Evolutionary conservation across 2,329 filamentous ascomycete genomes (phyloP).

Genomic region (Ophiognomonia clavigignenti-juglandacearum): DNA sequence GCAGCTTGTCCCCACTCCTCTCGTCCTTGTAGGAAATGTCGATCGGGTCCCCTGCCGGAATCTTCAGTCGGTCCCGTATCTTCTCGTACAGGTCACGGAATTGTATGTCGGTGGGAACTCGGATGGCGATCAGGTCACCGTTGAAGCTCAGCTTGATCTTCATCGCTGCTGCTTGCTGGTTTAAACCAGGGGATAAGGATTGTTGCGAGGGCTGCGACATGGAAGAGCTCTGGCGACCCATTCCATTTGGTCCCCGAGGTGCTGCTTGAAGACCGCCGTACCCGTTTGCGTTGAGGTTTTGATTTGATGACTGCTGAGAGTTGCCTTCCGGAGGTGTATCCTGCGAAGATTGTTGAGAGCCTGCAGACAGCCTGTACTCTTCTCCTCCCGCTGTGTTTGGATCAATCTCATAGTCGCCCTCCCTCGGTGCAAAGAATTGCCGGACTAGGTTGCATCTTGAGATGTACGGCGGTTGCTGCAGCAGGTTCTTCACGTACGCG

Average conservation of each 20-base stretch:
- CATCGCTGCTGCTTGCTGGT: constrained; percentile 52
- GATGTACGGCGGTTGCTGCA: constrained; percentile 80
- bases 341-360: constrained; percentile 61
- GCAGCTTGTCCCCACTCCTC: constrained; percentile 66
- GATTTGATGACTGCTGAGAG: constrained; percentile 62
- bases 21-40: constrained; percentile 86
- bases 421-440: constrained; percentile 83
- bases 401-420: constrained; percentile 92
- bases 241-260: constrained; percentile 33
- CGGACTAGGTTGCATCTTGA: constrained; percentile 78
- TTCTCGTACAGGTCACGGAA: constrained; percentile 78
- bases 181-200: constrained; percentile 47
- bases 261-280: constrained; percentile 51
- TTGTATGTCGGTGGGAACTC: constrained; percentile 75
- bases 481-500: constrained; percentile 88
- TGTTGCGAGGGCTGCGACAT: constrained; percentile 51
- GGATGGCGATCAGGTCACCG: constrained; percentile 85
- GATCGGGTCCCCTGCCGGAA: constrained; percentile 63
- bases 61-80: constrained; percentile 76
- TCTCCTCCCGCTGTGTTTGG: constrained; percentile 55
- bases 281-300: constrained; percentile 54
- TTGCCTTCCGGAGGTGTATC: constrained; percentile 56
- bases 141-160: constrained; percentile 96
- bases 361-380: constrained; percentile 70
- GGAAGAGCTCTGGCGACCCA: constrained; percentile 40